Base-by-base conservation (phyloP, 2,329 filamentous ascomycete genomes). In the Pestalotiopsis sp. region DNA sequence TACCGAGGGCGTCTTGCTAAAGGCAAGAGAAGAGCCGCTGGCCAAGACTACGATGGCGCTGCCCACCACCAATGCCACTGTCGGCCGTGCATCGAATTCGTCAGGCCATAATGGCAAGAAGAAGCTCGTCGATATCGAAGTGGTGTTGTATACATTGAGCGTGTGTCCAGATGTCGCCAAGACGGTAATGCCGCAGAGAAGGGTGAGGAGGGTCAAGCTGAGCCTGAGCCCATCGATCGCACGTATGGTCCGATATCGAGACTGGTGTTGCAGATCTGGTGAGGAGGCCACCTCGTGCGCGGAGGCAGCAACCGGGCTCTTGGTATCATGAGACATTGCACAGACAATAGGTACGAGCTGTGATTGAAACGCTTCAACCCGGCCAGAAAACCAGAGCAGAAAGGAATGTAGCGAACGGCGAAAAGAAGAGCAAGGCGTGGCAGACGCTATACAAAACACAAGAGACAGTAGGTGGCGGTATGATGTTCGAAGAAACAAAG, bases 51-150 rank as follows among this genome's bases (percentile, higher is more conserved):
- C 81, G 59, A 90, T 77, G 40, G 79, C 76, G 64, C 86, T 83
- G 48, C 85, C 84, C 30, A 80, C 82, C 20, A 89, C 81, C 30
- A 89, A 79, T 9, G 87, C 85, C 38, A 86, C 78, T 3, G 85
- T 87, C 2, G 88, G 88, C 61, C 85, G 81, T 40, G 88, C 74
- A 74, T 90, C 84, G 73, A 90, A 87, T 38, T 84, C 77, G 14
- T 80, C 77, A 0, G 88, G 88, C 88, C 88, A 91, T 62, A 90
- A 74, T 0, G 87, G 81, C 20, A 90, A 81, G 24, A 84, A 72
- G 72, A 81, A 86, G 59, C 83, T 81, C 20, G 75, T 74, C 0
- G 84, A 73, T 17, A 86, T 75, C 67, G 84, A 81, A 1, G 88
- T 90, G 35, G 78, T 78, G 71, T 87, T 81, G 78, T 89, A 90